Base-by-base conservation (phyloP, 2,329 filamentous ascomycete genomes). In the Colletotrichum incanum region DNA sequence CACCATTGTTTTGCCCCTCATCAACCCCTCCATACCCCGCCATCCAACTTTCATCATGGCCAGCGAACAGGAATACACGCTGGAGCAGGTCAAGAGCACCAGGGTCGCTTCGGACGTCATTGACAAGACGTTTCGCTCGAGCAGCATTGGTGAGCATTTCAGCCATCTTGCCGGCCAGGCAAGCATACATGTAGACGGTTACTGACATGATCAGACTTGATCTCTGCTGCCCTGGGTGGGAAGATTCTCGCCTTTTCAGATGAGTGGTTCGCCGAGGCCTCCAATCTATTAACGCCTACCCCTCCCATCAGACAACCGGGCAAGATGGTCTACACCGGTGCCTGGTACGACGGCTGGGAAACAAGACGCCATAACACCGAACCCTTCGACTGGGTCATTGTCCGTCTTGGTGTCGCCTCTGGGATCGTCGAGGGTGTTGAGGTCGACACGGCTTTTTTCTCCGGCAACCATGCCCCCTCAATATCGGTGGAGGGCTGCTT, bases 401-500 rank as follows among this genome's bases (percentile, higher is more conserved):
- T 93, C 73, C 88, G 90, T 67, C 85, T 93, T 7, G 91, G 91
- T 59, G 91, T 93, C 47, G 89, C 92, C 12, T 93, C 91, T 1
- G 94, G 93, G 58, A 92, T 87, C 20, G 89, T 96, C 37, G 87
- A 89, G 72, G 94, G 94, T 20, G 85, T 95, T 59, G 94, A 96
- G 83, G 87, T 96, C 74, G 93, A 96, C 82, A 96, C 94, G 3
- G 90, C 93, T 61, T 94, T 92, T 84, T 96, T 96, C 86, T 91
- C 89, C 72, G 94, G 94, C 72, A 96, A 96, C 83, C 92, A 96
- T 79, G 94, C 93, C 8, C 93, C 93, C 1, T 92, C 91, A 75
- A 90, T 95, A 77, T 93, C 91, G 0, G 92, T 96, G 23, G 91
- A 96, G 80, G 94, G 93, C 56, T 91, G 90, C 80, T 94, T 94